A percentile compares a stretch with the other conserved stretches of the same genome.
phyloP scores from a whole-genome alignment of 306 rosid species.

The Prunus campanulata region DNA sequence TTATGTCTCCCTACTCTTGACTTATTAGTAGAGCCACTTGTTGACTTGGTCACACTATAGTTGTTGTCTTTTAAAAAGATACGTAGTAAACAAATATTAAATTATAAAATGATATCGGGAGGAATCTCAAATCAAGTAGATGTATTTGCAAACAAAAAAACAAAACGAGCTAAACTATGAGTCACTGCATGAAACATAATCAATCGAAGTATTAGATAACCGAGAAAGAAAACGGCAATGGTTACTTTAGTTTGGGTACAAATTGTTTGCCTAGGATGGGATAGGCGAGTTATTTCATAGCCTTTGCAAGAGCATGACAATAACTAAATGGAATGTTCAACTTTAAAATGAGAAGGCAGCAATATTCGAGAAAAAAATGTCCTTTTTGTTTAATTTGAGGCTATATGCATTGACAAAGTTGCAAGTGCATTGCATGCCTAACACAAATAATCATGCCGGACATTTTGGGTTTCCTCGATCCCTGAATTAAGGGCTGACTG shows the following conservation, averaged over 20 bases:
- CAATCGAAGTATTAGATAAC: too few relatives aligned
- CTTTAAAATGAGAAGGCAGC: neutral
- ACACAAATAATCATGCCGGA: constrained; percentile 10
- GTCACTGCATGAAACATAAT: too few relatives aligned
- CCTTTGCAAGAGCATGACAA: neutral
- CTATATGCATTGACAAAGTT: constrained; percentile 1
- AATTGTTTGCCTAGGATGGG: neutral
- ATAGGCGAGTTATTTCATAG: neutral
- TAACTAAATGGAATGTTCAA: neutral
- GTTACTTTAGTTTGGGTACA: neutral
- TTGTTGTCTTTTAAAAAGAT: too few relatives aligned
- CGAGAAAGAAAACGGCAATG: neutral
- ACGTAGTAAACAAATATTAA: too few relatives aligned
- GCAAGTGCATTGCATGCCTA: neutral
- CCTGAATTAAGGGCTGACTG: constrained; percentile 15
- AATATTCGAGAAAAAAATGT: neutral
- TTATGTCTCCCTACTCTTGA: neutral
- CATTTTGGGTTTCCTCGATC: constrained; percentile 4
- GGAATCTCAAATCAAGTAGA: too few relatives aligned
- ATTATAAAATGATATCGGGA: too few relatives aligned
- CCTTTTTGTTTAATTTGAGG: neutral
- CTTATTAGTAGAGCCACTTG: neutral
- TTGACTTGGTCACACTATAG: neutral
- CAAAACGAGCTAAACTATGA: too few relatives aligned
- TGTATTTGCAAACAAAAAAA: rapidly evolving